Evolutionary conservation across 2,329 filamentous ascomycete genomes (phyloP).

Genomic region (Sphaerostilbella broomeana): DNA sequence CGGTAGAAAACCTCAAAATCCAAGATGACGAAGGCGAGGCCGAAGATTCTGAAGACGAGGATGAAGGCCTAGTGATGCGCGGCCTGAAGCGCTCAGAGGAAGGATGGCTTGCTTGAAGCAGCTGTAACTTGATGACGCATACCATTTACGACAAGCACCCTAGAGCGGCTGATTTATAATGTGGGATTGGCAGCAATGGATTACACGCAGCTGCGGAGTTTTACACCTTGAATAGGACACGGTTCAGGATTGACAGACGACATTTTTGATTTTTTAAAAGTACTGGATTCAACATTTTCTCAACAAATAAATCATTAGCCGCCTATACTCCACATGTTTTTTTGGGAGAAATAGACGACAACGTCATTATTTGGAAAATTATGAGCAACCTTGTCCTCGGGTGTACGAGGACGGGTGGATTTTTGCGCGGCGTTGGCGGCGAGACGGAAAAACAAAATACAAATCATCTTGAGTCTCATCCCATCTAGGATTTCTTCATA

Average conservation of each 20-base stretch:
- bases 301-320: slow-evolving; percentile 1
- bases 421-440: slow-evolving; percentile 12
- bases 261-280: neutral
- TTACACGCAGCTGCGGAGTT: too few species aligned
- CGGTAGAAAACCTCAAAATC: slow-evolving; percentile 34
- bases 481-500: neutral
- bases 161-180: too few species aligned
- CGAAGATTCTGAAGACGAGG: slow-evolving; percentile 45
- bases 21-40: slow-evolving; percentile 34
- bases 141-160: neutral
- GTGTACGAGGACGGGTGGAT: too few species aligned
- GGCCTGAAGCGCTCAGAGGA: slow-evolving; percentile 52
- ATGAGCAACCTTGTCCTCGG: too few species aligned
- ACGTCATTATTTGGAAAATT: too few species aligned
- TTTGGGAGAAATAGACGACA: too few species aligned
- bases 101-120: slow-evolving; percentile 48
- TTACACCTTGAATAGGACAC: too few species aligned
- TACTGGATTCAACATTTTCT: slow-evolving; percentile 1
- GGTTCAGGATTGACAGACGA: too few species aligned
- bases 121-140: neutral
- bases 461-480: neutral
- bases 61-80: slow-evolving; percentile 53
- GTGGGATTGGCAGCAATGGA: too few species aligned
- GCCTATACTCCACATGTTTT: too few species aligned
- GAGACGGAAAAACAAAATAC: slow-evolving; percentile 6